Conservation (phyloP, 306 rosid species). For the Ziziphus jujuba region DNA sequence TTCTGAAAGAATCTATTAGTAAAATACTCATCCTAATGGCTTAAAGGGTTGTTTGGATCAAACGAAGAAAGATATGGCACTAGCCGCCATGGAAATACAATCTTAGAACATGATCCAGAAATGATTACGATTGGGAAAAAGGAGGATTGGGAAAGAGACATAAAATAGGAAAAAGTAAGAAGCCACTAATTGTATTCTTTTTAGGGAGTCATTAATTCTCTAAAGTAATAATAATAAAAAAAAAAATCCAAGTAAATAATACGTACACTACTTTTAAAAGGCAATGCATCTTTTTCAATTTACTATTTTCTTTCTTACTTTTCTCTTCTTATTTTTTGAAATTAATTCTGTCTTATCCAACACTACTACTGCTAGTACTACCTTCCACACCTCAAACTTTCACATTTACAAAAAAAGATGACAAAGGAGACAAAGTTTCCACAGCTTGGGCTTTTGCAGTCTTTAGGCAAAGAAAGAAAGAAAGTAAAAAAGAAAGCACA, state of each 20-base stretch:
- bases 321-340: too few species aligned
- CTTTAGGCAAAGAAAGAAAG: constrained; percentile 50
- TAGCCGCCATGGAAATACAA: constrained; percentile 33
- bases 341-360: constrained; percentile 36
- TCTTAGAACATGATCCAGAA: constrained; percentile 50
- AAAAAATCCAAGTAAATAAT: constrained; percentile 28
- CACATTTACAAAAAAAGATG: constrained; percentile 33
- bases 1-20: not conserved
- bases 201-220: constrained; percentile 52
- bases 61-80: constrained; percentile 42
- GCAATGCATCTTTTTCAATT: constrained; percentile 45
- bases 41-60: constrained; percentile 52
- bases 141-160: constrained; percentile 39
- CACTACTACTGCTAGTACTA: not conserved
- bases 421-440: constrained; percentile 83
- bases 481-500: constrained; percentile 33
- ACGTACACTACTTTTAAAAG: constrained; percentile 37
- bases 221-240: constrained; percentile 60
- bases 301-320: too few species aligned
- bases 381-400: constrained; percentile 36
- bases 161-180: constrained; percentile 27
- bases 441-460: constrained; percentile 75
- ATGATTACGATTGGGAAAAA: constrained; percentile 41
- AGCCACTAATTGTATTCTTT: constrained; percentile 71
- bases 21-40: constrained; percentile 46